Evolutionary conservation across 2,329 filamentous ascomycete species (phyloP).

Genomic region (Epichloe glyceriae): DNA sequence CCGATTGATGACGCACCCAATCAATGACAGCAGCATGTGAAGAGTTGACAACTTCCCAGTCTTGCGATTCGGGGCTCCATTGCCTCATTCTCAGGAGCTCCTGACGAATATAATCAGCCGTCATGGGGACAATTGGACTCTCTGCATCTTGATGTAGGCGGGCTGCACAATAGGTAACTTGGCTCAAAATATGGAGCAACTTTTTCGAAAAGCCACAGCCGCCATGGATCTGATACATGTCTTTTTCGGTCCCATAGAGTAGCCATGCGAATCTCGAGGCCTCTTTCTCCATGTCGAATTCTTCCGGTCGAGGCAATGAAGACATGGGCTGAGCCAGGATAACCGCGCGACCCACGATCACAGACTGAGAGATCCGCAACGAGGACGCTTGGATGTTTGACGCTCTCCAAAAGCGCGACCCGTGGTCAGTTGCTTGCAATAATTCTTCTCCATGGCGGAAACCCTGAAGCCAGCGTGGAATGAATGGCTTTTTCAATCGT

Average conservation of each 20-base stretch:
- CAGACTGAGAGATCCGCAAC: conserved; percentile 24
- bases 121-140: conserved; percentile 19
- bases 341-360: conserved; percentile 26
- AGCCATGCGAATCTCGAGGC: conserved; percentile 25
- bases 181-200: conserved; percentile 23
- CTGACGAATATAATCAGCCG: conserved; percentile 14
- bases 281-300: conserved; percentile 17
- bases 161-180: conserved; percentile 25
- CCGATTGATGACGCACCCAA: conserved; percentile 16
- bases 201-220: conserved; percentile 29
- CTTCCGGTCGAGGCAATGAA: conserved; percentile 14
- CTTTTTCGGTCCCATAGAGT: conserved; percentile 21
- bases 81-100: conserved; percentile 21
- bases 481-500: conserved; percentile 18
- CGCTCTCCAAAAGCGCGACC: conserved; percentile 22
- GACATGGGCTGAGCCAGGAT: conserved; percentile 28
- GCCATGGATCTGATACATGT: conserved; percentile 26
- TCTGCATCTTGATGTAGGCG: conserved; percentile 21
- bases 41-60: conserved; percentile 11
- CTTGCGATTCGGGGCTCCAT: conserved; percentile 20
- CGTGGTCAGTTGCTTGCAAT: conserved; percentile 22
- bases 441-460: conserved; percentile 23
- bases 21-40: conserved; percentile 12
- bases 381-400: conserved; percentile 21
- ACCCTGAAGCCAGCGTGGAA: conserved; percentile 25